Evolutionary conservation across 1,284 basidiomycete species (phyloP), one percentile per base, ranked within the genome.

Genomic region (Ganoderma lucidum): DNA sequence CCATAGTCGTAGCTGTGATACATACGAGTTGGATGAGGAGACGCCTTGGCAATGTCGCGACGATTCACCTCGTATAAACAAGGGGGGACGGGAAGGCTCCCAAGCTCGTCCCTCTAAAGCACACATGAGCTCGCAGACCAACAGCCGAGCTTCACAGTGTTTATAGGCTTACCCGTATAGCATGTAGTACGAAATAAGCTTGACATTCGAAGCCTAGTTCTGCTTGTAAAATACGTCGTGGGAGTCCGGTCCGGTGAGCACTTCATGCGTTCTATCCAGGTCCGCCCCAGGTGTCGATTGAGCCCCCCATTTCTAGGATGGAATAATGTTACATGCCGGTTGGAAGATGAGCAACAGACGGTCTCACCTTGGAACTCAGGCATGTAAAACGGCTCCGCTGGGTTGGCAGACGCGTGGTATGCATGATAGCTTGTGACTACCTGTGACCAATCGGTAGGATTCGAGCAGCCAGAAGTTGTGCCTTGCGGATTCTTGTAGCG

Each of bases 141-240:
- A 35, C 35, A 44, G 6, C 15, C 0, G 6, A 44, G 4, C 42
- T 3, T 15, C 17, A 15, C 12, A 44, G 12, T 44, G 12, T 17
- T 44, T 23, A 23, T 23, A 23, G 12, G 59, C 53, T 39, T 32
- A 91, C 91, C 90, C 92, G 72, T 89, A 93, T 67, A 92, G 75
- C 93, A 94, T 94, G 79, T 94, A 94, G 74, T 91, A 92, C 73
- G 87, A 93, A 63, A 93, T 88, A 66, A 94, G 72, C 76, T 94
- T 93, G 3, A 87, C 90, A 78, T 94, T 94, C 51, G 87, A 85
- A 3, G 93, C 91, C 91, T 91, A 93, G 61, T 93, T 83, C 62
- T 92, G 84, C 64, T 89, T 84, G 75, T 94, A 88, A 79, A 93
- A 94, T 0, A 94, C 93, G 59, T 88, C 90, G 78, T 90, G 84